phyloP scores from a whole-genome alignment of 2,329 filamentous ascomycete genomes.

The Chrysosporium keratinophilum region DNA sequence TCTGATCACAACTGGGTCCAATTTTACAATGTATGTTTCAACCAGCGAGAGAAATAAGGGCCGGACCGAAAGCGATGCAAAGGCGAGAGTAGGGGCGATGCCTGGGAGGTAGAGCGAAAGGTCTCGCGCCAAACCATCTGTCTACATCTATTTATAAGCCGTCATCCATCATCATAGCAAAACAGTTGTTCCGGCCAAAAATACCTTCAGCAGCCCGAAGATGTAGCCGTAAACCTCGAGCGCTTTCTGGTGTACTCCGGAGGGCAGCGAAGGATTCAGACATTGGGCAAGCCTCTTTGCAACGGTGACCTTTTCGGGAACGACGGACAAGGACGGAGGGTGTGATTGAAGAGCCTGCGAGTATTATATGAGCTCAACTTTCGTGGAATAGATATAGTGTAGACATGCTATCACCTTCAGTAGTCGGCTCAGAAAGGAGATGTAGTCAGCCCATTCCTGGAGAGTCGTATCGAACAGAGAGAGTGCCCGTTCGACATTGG shows the following conservation, averaged over 20 bases:
- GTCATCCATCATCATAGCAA: background rate
- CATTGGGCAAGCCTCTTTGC: conserved; percentile 92
- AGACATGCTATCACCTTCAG: conserved; percentile 56
- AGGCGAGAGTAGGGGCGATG: conserved; percentile 77
- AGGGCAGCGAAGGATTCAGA: conserved; percentile 82
- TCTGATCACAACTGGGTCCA: conserved; percentile 61
- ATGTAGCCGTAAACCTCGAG: conserved; percentile 88
- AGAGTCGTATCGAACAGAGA: conserved; percentile 83
- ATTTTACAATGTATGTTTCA: conserved; percentile 64
- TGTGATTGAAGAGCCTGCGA: conserved; percentile 74
- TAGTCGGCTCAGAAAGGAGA: conserved; percentile 84
- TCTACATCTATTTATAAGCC: conserved; percentile 26
- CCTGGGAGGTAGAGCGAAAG: conserved; percentile 83
- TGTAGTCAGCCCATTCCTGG: conserved; percentile 99
- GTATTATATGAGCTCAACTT: conserved; percentile 1
- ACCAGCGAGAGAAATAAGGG: conserved; percentile 75
- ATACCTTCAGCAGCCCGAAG: conserved; percentile 69
- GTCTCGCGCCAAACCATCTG: conserved; percentile 68
- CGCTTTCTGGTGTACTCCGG: conserved; percentile 93
- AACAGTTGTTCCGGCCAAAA: conserved; percentile 19
- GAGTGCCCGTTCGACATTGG: conserved; percentile 75
- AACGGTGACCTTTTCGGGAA: conserved; percentile 73
- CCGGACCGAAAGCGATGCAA: conserved; percentile 84
- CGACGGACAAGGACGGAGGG: conserved; percentile 56
- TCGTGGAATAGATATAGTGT: background rate